phyloP scores from a whole-genome alignment of 495 filamentous ascomycete genomes.

The Lophium mytilinum region DNA sequence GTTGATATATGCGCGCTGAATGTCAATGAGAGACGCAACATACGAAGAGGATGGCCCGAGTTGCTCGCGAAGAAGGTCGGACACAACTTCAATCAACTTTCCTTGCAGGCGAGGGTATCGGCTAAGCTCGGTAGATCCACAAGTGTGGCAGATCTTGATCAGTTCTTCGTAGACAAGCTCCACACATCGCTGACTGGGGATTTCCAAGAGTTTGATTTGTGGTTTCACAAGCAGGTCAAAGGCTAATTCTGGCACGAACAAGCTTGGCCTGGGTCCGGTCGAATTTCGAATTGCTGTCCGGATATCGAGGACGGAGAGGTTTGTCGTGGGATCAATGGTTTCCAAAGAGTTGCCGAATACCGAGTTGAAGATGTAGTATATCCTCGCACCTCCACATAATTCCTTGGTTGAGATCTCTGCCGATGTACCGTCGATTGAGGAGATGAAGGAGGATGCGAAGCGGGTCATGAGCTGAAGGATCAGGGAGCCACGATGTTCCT shows the following conservation, averaged over 20 bases:
- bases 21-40: conserved; percentile 92
- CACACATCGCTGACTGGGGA: conserved; percentile 93
- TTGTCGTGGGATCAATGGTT: conserved; percentile 88
- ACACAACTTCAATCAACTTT: conserved; percentile 97
- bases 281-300: conserved; percentile 97
- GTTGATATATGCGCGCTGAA: conserved; percentile 97
- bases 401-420: conserved; percentile 99
- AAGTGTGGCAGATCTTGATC: conserved; percentile 99
- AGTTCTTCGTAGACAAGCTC: conserved; percentile 98
- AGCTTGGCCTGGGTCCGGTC: conserved; percentile 85
- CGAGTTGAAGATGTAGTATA: conserved; percentile 99
- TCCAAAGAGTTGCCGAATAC: conserved; percentile 97
- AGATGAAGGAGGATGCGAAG: conserved; percentile 96
- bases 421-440: conserved; percentile 95
- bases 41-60: conserved; percentile 82
- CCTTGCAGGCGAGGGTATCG: conserved; percentile 90
- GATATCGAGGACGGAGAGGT: conserved; percentile 93
- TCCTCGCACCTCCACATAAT: conserved; percentile 89
- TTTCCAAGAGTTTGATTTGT: conserved; percentile 92
- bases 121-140: conserved; percentile 85
- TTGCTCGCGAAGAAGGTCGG: conserved; percentile 87
- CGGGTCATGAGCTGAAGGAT: conserved; percentile 97
- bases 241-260: conserved; percentile 95
- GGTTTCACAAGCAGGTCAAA: conserved; percentile 98
- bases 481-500: conserved; percentile 89